These are phyloP conservation scores for Epichloe amarillans DNA, from an alignment of 2,329 filamentous ascomycete species.

Conservation along the genomic window DNA sequence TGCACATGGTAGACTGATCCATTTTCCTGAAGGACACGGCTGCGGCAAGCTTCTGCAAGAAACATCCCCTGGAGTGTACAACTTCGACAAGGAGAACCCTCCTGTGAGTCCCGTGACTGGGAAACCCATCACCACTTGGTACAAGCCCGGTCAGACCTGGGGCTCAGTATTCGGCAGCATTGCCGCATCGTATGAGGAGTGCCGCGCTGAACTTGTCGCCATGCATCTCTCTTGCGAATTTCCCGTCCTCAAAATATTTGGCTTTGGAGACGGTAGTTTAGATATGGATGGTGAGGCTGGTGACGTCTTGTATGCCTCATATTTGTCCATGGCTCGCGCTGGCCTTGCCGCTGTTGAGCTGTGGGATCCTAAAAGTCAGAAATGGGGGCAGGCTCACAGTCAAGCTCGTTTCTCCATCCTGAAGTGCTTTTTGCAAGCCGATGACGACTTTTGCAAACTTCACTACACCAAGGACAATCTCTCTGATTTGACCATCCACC, in stretches of 20 bases:
- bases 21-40: constrained; percentile 49
- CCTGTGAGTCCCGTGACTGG: constrained; percentile 68
- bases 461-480: constrained; percentile 61
- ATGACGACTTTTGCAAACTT: constrained; percentile 75
- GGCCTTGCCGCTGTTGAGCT: constrained; percentile 80
- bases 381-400: constrained; percentile 89
- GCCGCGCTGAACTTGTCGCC: constrained; percentile 83
- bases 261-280: constrained; percentile 64
- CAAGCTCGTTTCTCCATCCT: constrained; percentile 86
- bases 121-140: constrained; percentile 69
- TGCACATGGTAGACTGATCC: constrained; percentile 7
- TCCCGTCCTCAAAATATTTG: constrained; percentile 77
- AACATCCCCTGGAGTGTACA: constrained; percentile 66
- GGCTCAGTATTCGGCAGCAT: constrained; percentile 80
- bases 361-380: constrained; percentile 82
- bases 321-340: constrained; percentile 89
- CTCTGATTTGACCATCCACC: constrained; percentile 65
- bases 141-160: constrained; percentile 93
- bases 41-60: constrained; percentile 92
- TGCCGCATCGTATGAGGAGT: constrained; percentile 86
- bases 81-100: constrained; percentile 74
- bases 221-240: constrained; percentile 89
- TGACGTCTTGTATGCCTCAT: constrained; percentile 76
- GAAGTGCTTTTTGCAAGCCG: constrained; percentile 70
- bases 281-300: constrained; percentile 68